A percentile compares a stretch with the other conserved stretches of the same genome.
These are phyloP conservation scores for Colletotrichum simmondsii DNA, from an alignment of 2,329 filamentous ascomycete genomes.

Conservation along the genomic window DNA sequence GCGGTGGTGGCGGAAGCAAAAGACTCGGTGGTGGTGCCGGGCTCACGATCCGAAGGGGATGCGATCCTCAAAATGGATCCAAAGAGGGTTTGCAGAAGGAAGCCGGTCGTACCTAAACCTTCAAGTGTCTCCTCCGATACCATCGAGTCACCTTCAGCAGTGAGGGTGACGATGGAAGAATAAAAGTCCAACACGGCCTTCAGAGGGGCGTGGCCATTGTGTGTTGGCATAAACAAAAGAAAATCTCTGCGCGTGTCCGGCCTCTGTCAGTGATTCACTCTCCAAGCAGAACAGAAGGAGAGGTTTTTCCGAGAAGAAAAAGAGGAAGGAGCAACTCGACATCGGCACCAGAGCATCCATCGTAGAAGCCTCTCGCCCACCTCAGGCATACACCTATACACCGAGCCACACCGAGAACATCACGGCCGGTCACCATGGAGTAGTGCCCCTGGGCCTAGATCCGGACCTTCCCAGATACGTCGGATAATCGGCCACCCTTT, in stretches of 20 bases:
- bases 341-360: neutral
- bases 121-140: conserved; percentile 91
- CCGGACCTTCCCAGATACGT: neutral
- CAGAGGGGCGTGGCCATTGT: conserved; percentile 75
- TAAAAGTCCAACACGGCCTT: conserved; percentile 91
- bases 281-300: neutral
- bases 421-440: neutral
- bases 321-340: neutral
- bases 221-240: conserved; percentile 83
- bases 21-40: conserved; percentile 36
- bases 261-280: conserved; percentile 6
- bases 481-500: conserved; percentile 13
- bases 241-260: conserved; percentile 75
- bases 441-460: neutral
- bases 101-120: conserved; percentile 88
- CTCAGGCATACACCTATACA: neutral
- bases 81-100: conserved; percentile 79
- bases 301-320: neutral
- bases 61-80: conserved; percentile 79
- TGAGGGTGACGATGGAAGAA: conserved; percentile 87
- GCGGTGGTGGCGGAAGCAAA: conserved; percentile 2
- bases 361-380: neutral
- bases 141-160: conserved; percentile 91
- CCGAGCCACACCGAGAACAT: conserved; percentile 6
- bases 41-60: conserved; percentile 52